A percentile compares a stretch with the other conserved stretches of the same genome.
Conservation (phyloP, 2,329 filamentous ascomycete species). For the Nothomitra cinnamomea region DNA sequence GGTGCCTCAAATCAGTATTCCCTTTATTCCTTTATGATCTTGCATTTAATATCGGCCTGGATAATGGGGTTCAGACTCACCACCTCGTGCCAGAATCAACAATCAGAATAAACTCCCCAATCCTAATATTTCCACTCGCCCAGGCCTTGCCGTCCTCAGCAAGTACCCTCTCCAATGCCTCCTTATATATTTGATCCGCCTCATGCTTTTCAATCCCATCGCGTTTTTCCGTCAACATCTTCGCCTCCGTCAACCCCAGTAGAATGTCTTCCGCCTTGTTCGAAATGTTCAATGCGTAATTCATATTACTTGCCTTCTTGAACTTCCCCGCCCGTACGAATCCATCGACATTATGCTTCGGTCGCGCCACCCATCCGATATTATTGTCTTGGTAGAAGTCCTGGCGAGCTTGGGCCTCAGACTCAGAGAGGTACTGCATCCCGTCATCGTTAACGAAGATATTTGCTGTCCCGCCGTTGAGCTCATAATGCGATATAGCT, state of each 20-base stretch:
- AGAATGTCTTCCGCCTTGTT: slow-evolving; percentile 45
- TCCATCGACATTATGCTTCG: slow-evolving; percentile 29
- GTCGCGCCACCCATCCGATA: slow-evolving; percentile 32
- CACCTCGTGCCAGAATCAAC: slow-evolving; percentile 54
- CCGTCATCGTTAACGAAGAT: slow-evolving; percentile 24
- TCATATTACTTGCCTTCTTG: slow-evolving; percentile 64
- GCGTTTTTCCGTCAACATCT: slow-evolving; percentile 15
- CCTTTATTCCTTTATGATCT: too few relatives aligned
- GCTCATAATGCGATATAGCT: slow-evolving; percentile 41
- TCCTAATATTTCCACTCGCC: slow-evolving; percentile 42
- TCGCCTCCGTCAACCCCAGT: slow-evolving; percentile 15
- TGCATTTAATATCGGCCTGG: neutral
- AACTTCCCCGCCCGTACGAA: slow-evolving; percentile 47
- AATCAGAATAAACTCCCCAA: slow-evolving; percentile 47
- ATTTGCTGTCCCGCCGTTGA: slow-evolving; percentile 25
- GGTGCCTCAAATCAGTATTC: too few relatives aligned
- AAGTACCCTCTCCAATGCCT: slow-evolving; percentile 31
- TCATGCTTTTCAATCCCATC: neutral
- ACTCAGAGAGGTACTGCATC: too few relatives aligned
- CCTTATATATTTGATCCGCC: slow-evolving; percentile 28
- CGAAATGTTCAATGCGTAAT: slow-evolving; percentile 46
- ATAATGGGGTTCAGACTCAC: neutral
- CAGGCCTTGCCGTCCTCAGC: slow-evolving; percentile 36
- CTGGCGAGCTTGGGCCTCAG: slow-evolving; percentile 22
- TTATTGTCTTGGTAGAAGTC: slow-evolving; percentile 32